Evolutionary conservation across 2,329 filamentous ascomycete species (phyloP).

Genomic region (Ophiostoma ulmi): DNA sequence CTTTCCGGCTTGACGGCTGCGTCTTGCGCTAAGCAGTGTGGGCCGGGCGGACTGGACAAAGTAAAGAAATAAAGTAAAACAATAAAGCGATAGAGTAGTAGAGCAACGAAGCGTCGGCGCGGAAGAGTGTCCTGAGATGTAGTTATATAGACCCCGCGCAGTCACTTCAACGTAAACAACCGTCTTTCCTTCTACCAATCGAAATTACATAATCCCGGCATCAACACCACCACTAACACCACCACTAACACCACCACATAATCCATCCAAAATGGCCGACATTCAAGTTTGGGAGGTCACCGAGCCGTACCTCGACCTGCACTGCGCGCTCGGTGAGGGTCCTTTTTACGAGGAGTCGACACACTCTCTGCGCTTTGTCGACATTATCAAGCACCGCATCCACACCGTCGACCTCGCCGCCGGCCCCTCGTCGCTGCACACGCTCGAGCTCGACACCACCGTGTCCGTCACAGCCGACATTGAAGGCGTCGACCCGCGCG

Average conservation of each 20-base stretch:
- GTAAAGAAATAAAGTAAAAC: not conserved
- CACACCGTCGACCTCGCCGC: constrained; percentile 63
- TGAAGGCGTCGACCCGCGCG: constrained; percentile 53
- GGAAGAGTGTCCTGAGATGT: not conserved
- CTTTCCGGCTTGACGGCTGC: constrained; percentile 5
- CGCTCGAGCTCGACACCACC: constrained; percentile 51
- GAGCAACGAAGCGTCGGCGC: not conserved
- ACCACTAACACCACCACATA: not conserved
- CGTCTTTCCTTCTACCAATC: not conserved
- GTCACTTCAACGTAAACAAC: not conserved
- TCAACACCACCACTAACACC: not conserved
- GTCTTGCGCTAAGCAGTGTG: not conserved
- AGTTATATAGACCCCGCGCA: not conserved
- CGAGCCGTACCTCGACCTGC: constrained; percentile 55
- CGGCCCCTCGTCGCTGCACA: constrained; percentile 59
- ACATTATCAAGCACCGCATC: constrained; percentile 72
- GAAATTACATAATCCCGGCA: not conserved
- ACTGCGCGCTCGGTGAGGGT: constrained; percentile 66
- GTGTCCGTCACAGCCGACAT: constrained; percentile 74
- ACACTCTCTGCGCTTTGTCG: constrained; percentile 68
- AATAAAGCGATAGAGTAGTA: not conserved
- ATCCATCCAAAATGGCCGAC: constrained; percentile 16
- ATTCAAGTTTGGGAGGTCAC: constrained; percentile 47
- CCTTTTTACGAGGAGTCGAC: constrained; percentile 65
- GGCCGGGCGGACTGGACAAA: not conserved